These are phyloP conservation scores for Suillus clintonianus DNA, from an alignment of 768 basidiomycete genomes.

Conservation along the genomic window DNA sequence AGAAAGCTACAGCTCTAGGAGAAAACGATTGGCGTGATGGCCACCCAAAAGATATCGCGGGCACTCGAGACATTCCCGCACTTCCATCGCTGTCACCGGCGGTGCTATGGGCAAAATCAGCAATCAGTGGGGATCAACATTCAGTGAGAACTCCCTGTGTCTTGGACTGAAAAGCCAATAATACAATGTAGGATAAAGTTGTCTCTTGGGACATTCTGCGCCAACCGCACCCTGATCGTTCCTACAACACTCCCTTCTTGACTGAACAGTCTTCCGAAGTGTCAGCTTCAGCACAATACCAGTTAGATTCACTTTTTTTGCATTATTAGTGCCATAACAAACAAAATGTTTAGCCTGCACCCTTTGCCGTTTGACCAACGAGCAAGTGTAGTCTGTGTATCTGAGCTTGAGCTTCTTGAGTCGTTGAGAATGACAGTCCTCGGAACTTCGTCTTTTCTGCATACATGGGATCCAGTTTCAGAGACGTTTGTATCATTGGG, in stretches of 20 bases:
- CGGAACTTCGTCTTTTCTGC: conserved; percentile 68
- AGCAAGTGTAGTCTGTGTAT: conserved; percentile 44
- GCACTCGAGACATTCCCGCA: too few relatives aligned
- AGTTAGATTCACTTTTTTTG: conserved; percentile 43
- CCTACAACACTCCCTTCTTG: conserved; percentile 55
- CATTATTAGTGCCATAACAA: neutral
- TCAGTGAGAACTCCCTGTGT: conserved; percentile 16
- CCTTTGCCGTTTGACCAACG: conserved; percentile 43
- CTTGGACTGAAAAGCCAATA: neutral
- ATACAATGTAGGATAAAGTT: conserved; percentile 42
- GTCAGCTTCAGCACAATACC: conserved; percentile 58
- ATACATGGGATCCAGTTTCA: conserved; percentile 57
- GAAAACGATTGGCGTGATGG: neutral
- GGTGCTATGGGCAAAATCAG: conserved; percentile 22
- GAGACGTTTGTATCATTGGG: conserved; percentile 60
- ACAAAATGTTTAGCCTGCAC: conserved; percentile 44
- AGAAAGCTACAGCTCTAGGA: neutral
- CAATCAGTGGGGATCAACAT: conserved; percentile 4
- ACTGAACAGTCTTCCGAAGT: conserved; percentile 63
- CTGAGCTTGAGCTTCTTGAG: conserved; percentile 48
- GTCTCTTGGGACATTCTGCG: conserved; percentile 67
- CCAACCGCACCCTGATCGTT: conserved; percentile 28
- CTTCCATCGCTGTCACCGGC: neutral
- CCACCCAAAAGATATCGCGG: neutral
- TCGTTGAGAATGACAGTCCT: conserved; percentile 59